These are phyloP conservation scores for Pseudogymnoascus destructans DNA, from an alignment of 2,329 filamentous ascomycete genomes.

Conservation along the genomic window DNA sequence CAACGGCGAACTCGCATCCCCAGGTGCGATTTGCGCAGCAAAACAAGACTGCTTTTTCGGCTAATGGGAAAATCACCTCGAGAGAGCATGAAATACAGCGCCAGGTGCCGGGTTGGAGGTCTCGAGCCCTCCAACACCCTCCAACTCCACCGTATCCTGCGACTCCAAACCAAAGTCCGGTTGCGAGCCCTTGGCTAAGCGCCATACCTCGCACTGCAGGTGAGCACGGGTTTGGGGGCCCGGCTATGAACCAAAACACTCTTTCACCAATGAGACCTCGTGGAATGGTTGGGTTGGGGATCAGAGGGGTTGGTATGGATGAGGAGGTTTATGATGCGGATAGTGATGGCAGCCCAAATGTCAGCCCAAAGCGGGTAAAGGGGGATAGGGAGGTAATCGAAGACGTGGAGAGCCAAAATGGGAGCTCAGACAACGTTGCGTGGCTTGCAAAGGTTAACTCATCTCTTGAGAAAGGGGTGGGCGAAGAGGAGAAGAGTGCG, in stretches of 20 bases:
- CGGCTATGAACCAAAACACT: not conserved
- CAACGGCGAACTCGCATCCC: not conserved
- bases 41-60: not conserved
- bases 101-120: not conserved
- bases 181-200: slow-evolving; percentile 32
- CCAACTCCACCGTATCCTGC: not conserved
- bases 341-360: not conserved
- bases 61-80: not conserved
- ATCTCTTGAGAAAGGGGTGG: not conserved
- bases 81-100: not conserved
- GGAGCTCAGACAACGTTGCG: not conserved
- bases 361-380: not conserved
- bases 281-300: not conserved
- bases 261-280: not conserved
- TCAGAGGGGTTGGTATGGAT: not conserved
- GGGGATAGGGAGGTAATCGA: not conserved
- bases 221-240: not conserved
- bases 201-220: slow-evolving; percentile 28
- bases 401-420: not conserved
- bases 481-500: slow-evolving; percentile 1
- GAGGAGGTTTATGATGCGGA: not conserved
- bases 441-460: not conserved
- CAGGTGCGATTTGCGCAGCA: not conserved
- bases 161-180: not conserved
- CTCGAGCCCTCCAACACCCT: not conserved